Evolutionary conservation across 352 stramenopile genomes (phyloP).

Genomic region (Aphanomyces cochlioides): DNA sequence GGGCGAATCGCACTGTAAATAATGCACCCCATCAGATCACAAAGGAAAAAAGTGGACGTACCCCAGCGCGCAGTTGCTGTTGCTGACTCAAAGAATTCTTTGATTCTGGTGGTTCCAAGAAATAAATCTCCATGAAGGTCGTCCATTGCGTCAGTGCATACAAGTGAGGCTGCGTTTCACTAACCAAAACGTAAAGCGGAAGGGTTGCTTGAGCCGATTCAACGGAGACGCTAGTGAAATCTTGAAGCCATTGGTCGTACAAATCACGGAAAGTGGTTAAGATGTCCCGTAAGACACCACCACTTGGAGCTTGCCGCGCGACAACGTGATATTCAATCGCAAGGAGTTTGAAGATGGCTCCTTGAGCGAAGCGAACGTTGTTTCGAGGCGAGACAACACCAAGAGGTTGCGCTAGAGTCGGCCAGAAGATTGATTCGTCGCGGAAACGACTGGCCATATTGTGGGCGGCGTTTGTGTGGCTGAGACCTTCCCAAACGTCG

Average conservation of each 20-base stretch:
- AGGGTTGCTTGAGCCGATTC: neutral
- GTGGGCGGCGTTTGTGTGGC: neutral
- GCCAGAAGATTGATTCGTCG: neutral
- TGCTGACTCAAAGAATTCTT: too few species aligned
- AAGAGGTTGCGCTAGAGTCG: neutral
- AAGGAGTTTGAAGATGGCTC: conserved; percentile 7
- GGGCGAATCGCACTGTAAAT: conserved; percentile 3
- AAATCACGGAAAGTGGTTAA: neutral
- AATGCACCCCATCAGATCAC: neutral
- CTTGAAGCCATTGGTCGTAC: conserved; percentile 1
- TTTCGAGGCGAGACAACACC: neutral
- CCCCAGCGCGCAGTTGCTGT: too few species aligned
- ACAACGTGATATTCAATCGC: neutral
- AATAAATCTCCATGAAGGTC: conserved; percentile 18
- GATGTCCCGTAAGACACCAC: neutral
- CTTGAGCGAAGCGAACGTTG: neutral
- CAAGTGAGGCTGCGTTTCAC: neutral
- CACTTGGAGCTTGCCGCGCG: neutral
- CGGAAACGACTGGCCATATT: neutral
- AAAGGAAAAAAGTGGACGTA: too few species aligned
- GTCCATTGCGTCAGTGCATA: conserved; percentile 18
- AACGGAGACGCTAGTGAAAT: neutral
- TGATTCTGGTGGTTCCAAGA: neutral
- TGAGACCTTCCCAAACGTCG: neutral
- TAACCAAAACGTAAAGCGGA: neutral